phyloP scores from a whole-genome alignment of 2,329 filamentous ascomycete species.

The Cytospora piceicola region DNA sequence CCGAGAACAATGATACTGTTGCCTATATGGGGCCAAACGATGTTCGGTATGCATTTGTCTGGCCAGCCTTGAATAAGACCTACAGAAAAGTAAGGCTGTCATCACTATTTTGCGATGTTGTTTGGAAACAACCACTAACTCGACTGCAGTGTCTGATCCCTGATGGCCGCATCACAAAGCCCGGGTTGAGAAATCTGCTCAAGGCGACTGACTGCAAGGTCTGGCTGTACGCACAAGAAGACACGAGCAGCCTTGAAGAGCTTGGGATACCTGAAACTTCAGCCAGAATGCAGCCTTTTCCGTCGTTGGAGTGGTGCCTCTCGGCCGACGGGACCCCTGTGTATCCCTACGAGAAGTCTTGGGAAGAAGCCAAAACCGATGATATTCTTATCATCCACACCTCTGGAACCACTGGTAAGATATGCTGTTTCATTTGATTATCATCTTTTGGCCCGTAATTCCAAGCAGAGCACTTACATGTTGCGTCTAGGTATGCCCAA shows the following conservation, averaged over 20 bases:
- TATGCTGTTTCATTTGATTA: too few relatives aligned
- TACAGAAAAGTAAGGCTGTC: neutral
- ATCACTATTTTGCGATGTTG: neutral
- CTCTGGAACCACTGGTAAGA: constrained; percentile 2
- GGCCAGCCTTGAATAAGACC: constrained; percentile 3
- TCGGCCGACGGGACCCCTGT: neutral
- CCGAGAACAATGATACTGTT: neutral
- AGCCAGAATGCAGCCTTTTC: neutral
- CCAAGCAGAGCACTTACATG: neutral
- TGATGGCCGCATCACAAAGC: constrained; percentile 2
- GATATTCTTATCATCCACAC: constrained; percentile 1
- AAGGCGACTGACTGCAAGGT: neutral
- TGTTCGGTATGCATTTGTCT: constrained; percentile 4
- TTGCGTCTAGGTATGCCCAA: neutral
- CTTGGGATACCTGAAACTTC: neutral
- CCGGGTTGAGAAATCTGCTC: neutral
- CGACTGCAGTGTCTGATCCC: neutral
- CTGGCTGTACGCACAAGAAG: constrained; percentile 8
- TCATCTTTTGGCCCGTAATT: neutral
- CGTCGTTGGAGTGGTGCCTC: constrained; percentile 2
- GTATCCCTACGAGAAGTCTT: neutral
- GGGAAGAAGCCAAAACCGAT: neutral
- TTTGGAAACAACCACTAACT: neutral
- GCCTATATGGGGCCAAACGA: constrained; percentile 12
- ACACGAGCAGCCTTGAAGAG: neutral